These are phyloP conservation scores for Corymbia maculata DNA, from an alignment of 345 rosid species.

Conservation along the genomic window DNA sequence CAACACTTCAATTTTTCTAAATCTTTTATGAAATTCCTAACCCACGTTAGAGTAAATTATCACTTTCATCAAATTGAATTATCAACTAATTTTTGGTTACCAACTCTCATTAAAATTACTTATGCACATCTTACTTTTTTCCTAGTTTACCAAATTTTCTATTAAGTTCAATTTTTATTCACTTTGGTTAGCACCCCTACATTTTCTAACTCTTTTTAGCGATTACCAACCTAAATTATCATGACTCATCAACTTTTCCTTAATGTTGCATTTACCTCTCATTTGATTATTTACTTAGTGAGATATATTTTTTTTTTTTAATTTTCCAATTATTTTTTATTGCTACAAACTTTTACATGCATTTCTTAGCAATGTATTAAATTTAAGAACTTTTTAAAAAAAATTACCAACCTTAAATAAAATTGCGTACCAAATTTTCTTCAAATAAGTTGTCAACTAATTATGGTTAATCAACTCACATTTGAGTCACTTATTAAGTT, in stretches of 20 bases:
- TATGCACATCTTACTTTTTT: not conserved
- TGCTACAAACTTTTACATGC: not conserved
- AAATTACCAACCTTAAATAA: not conserved
- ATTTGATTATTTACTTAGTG: not conserved
- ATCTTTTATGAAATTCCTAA: not conserved
- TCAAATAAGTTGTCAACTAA: not conserved
- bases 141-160: not conserved
- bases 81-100: not conserved
- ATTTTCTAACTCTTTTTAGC: not conserved
- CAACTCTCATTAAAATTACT: not conserved
- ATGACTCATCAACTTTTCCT: not conserved
- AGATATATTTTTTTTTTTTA: not conserved
- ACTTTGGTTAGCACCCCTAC: not conserved
- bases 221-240: not conserved
- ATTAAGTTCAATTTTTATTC: not conserved
- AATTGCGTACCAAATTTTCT: not conserved
- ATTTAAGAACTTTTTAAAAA: not conserved
- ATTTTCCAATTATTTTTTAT: not conserved
- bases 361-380: not conserved
- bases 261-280: not conserved
- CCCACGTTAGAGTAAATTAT: not conserved
- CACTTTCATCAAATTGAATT: not conserved
- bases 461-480: not conserved
- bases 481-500: not conserved
- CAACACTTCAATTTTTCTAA: not conserved